Evolutionary conservation across 768 basidiomycete genomes (phyloP).

Genomic region (Saitozyma podzolica): DNA sequence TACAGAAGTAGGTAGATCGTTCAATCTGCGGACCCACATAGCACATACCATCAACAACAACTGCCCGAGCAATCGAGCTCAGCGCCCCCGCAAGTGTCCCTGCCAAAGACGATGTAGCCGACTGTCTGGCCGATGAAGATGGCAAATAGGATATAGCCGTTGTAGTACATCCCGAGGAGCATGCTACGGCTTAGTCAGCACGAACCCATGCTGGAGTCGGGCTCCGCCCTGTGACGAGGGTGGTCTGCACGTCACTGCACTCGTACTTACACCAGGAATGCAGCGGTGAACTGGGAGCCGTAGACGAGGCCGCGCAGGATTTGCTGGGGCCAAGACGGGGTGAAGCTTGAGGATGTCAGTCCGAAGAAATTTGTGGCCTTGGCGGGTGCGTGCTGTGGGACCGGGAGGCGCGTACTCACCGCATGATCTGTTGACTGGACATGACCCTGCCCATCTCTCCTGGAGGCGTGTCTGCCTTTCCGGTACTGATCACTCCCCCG

Average conservation of each 20-base stretch:
- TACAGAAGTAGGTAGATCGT: too few species aligned
- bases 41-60: too few species aligned
- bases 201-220: background rate
- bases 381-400: too few species aligned
- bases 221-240: background rate
- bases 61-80: too few species aligned
- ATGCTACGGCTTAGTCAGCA: slow-evolving; percentile 16
- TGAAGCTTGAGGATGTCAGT: slow-evolving; percentile 14
- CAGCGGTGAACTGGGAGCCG: slow-evolving; percentile 45
- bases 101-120: slow-evolving; percentile 36
- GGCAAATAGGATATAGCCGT: slow-evolving; percentile 49
- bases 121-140: slow-evolving; percentile 48
- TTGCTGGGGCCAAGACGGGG: slow-evolving; percentile 45
- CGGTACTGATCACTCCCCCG: too few species aligned
- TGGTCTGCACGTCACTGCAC: background rate
- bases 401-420: too few species aligned
- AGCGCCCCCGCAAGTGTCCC: slow-evolving; percentile 22
- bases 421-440: too few species aligned
- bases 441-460: too few species aligned
- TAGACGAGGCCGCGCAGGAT: slow-evolving; percentile 41
- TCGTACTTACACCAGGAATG: slow-evolving; percentile 42
- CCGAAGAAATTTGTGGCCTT: too few species aligned
- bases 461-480: too few species aligned
- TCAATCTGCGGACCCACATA: too few species aligned
- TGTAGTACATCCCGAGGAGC: slow-evolving; percentile 51